These are phyloP conservation scores for Neurospora cerealis DNA, from an alignment of 495 filamentous ascomycete genomes.

Conservation along the genomic window DNA sequence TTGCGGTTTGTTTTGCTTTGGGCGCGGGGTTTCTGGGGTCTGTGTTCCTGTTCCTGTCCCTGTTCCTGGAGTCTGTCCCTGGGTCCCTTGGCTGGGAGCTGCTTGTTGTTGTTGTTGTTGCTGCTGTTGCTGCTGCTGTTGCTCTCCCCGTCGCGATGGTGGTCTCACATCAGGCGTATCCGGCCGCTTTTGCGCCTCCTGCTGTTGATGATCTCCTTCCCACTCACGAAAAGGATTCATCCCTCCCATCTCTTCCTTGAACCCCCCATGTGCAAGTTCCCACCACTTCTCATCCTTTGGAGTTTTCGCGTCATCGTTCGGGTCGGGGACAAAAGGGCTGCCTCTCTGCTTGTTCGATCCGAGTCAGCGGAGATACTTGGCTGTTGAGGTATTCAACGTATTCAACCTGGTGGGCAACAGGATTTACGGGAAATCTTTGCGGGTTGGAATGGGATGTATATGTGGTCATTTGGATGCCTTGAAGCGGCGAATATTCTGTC, in stretches of 20 bases:
- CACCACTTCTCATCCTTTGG: neutral
- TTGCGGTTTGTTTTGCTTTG: neutral
- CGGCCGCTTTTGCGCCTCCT: neutral
- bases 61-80: neutral
- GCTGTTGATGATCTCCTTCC: neutral
- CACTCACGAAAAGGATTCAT: neutral
- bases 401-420: neutral
- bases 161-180: neutral
- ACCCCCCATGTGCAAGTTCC: neutral
- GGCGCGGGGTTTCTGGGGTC: neutral
- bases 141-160: neutral
- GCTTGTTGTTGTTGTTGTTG: neutral
- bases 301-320: neutral
- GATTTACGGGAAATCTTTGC: neutral
- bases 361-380: neutral
- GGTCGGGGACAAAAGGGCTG: neutral
- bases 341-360: neutral
- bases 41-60: neutral
- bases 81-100: neutral
- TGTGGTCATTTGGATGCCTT: neutral
- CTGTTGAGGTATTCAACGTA: neutral
- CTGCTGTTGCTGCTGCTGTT: neutral
- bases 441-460: neutral
- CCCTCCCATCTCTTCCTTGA: neutral
- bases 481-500: neutral